These are phyloP conservation scores for Macrolepiota fuliginosa DNA, from an alignment of 768 basidiomycete species.

Conservation along the genomic window DNA sequence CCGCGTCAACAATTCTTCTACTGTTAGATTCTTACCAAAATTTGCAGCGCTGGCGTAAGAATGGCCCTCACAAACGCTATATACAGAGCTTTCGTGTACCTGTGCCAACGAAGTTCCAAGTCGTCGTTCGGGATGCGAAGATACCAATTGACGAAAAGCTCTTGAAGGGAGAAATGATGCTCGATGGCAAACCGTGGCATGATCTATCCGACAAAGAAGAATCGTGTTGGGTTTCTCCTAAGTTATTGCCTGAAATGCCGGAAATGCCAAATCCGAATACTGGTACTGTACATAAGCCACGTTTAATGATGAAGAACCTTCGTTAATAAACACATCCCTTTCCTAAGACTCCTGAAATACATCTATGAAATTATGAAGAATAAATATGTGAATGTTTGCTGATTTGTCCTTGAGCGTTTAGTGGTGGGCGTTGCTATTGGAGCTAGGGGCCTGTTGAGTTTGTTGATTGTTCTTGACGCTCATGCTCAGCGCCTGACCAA, in stretches of 20 bases:
- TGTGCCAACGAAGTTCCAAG: constrained; percentile 52
- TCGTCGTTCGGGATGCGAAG: constrained; percentile 43
- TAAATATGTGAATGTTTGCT: background rate
- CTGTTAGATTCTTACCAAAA: background rate
- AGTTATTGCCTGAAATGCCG: background rate
- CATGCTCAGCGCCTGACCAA: constrained; percentile 49
- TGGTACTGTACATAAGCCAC: constrained; percentile 1
- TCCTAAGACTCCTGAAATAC: background rate
- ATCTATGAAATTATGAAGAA: constrained; percentile 2
- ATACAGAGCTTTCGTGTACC: constrained; percentile 56
- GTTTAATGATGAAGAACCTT: background rate
- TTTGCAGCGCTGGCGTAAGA: constrained; percentile 46
- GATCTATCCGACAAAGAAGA: constrained; percentile 1
- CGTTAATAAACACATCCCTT: background rate
- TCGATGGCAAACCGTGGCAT: constrained; percentile 33
- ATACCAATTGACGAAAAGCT: constrained; percentile 38
- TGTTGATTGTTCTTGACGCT: constrained; percentile 28
- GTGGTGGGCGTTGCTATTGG: background rate
- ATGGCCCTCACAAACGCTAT: constrained; percentile 45
- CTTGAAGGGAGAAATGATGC: constrained; percentile 42
- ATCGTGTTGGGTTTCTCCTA: constrained; percentile 9
- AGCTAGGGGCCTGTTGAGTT: constrained; percentile 5
- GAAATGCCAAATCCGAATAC: background rate
- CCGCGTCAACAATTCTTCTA: background rate
- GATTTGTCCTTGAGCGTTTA: background rate